These are phyloP conservation scores for Syzygium syzygioides DNA, from an alignment of 441 rosid species.

Conservation along the genomic window DNA sequence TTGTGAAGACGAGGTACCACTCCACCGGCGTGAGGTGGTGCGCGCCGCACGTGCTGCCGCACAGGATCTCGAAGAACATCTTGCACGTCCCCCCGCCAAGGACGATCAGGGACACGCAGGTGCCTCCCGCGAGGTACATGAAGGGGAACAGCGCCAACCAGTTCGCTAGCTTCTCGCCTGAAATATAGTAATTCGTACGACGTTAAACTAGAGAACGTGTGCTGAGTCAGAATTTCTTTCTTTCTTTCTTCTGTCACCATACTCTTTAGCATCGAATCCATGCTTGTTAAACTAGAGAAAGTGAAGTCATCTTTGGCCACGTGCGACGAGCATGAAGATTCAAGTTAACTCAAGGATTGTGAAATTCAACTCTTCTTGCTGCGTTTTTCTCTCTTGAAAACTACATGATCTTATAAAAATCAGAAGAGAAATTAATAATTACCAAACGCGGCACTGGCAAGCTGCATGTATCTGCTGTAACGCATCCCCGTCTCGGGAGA, in stretches of 20 bases:
- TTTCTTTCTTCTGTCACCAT: background rate
- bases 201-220: background rate
- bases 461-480: conserved; percentile 72
- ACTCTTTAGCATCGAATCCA: background rate
- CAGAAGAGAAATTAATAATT: background rate
- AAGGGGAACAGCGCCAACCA: conserved; percentile 57
- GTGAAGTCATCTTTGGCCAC: background rate
- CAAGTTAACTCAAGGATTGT: background rate
- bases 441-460: conserved; percentile 62
- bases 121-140: conserved; percentile 76
- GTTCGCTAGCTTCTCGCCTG: conserved; percentile 60
- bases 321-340: background rate
- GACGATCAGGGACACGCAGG: conserved; percentile 57
- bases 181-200: background rate
- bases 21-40: conserved; percentile 48
- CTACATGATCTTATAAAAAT: no score
- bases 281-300: background rate
- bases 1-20: conserved; percentile 67
- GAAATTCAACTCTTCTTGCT: background rate
- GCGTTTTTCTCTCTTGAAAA: background rate
- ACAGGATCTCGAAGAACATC: conserved; percentile 42
- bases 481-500: conserved; percentile 49
- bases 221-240: background rate
- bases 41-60: conserved; percentile 41
- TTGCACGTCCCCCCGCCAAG: conserved; percentile 57